Percentiles rank a stretch among this genome's conserved stretches.
Evolutionary conservation across 2,329 filamentous ascomycete genomes (phyloP).

Genomic region (Eutypella sp.): DNA sequence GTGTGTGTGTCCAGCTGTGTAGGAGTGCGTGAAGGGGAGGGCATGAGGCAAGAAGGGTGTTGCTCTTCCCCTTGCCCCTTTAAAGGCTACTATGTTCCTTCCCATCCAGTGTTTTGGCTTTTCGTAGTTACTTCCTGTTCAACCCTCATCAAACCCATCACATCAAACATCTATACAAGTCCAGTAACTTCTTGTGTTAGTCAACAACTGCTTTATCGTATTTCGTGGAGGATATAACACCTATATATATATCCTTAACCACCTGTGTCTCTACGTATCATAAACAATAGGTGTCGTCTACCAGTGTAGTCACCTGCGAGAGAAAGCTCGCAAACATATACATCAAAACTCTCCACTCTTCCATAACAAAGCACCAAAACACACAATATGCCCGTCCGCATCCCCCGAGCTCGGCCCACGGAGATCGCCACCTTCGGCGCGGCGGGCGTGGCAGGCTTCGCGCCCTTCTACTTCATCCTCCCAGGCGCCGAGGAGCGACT

Average conservation of each 20-base stretch:
- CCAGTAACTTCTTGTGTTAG: too few relatives aligned
- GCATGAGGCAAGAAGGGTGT: constrained; percentile 1
- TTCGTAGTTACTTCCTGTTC: constrained; percentile 1
- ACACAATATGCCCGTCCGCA: constrained; percentile 44
- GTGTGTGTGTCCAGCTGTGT: too few relatives aligned
- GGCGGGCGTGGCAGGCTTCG: constrained; percentile 48
- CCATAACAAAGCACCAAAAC: too few relatives aligned
- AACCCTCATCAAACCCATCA: neutral
- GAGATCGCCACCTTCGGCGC: constrained; percentile 51
- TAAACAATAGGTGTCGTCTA: too few relatives aligned
- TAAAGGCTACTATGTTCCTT: constrained; percentile 8
- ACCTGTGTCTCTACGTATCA: too few relatives aligned
- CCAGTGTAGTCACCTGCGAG: too few relatives aligned
- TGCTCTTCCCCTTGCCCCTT: constrained; percentile 8
- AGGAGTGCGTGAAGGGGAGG: too few relatives aligned
- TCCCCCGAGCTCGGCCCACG: constrained; percentile 42
- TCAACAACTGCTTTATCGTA: too few relatives aligned
- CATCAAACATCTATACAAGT: neutral
- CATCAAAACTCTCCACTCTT: too few relatives aligned
- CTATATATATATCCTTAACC: too few relatives aligned
- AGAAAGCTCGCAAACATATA: constrained; percentile 12
- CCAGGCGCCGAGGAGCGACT: constrained; percentile 52
- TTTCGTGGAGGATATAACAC: too few relatives aligned
- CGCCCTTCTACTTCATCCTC: constrained; percentile 53
- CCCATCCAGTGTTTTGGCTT: neutral